A percentile compares a stretch with the other conserved stretches of the same genome.
These are phyloP conservation scores for Plasmodium coatneyi DNA, from an alignment of 169 alveolate species.

Conservation along the genomic window DNA sequence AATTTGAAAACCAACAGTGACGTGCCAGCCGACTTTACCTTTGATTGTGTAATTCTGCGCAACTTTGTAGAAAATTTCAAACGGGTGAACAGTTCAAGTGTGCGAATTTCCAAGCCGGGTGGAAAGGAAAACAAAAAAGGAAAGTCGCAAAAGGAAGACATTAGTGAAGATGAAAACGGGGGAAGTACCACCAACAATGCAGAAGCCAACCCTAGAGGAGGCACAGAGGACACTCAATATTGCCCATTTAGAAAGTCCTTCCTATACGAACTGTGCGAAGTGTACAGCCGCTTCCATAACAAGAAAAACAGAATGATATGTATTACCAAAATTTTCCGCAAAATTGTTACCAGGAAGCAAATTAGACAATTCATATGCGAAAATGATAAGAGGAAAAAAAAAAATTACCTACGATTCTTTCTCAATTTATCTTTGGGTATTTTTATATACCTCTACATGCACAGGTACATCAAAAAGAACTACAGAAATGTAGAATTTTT, in stretches of 20 bases:
- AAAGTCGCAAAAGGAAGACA: not conserved
- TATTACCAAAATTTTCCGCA: slow-evolving; percentile 68
- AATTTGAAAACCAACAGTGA: not conserved
- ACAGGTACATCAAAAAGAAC: slow-evolving; percentile 27
- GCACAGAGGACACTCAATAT: not conserved
- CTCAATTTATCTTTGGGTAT: slow-evolving; percentile 64
- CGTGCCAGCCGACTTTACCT: not conserved
- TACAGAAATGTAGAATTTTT: slow-evolving; percentile 51
- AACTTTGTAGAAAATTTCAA: slow-evolving; percentile 37
- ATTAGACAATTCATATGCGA: slow-evolving; percentile 69
- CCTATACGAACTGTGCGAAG: slow-evolving; percentile 53
- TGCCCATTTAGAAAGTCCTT: slow-evolving; percentile 26
- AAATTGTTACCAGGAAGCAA: slow-evolving; percentile 46
- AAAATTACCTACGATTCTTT: slow-evolving; percentile 49
- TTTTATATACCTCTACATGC: slow-evolving; percentile 51
- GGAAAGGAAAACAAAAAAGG: not conserved
- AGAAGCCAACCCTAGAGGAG: not conserved
- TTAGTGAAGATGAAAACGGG: not conserved
- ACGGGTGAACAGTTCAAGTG: not conserved
- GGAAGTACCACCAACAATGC: not conserved
- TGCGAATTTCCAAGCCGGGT: not conserved
- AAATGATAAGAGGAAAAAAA: slow-evolving; percentile 46
- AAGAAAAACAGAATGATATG: slow-evolving; percentile 40
- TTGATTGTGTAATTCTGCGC: slow-evolving; percentile 24
- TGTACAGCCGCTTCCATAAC: slow-evolving; percentile 12